These are phyloP conservation scores for bread wheat (Triticum aestivum) DNA, from an alignment of 176 grass and related monocot species.

Conservation along the genomic window DNA sequence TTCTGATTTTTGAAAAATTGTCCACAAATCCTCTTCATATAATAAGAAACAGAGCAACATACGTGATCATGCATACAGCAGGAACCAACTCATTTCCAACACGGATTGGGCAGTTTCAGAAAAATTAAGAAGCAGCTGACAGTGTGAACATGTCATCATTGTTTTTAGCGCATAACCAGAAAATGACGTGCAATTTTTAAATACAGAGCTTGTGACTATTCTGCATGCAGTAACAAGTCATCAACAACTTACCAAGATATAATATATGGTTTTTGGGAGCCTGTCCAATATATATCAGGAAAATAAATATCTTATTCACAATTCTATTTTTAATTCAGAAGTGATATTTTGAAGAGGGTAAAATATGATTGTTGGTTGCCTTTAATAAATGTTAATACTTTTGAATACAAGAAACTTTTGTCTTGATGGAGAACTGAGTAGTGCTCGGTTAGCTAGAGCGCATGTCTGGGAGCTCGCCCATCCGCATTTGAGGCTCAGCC, in stretches of 20 bases:
- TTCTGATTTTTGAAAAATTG: background rate
- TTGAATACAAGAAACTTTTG: background rate
- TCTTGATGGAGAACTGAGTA: background rate
- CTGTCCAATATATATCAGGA: conserved; percentile 12
- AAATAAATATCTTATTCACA: conserved; percentile 4
- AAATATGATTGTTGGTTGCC: background rate
- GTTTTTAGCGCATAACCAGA: background rate
- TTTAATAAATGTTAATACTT: background rate
- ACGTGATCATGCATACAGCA: background rate
- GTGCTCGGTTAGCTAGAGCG: background rate
- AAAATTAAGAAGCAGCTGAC: background rate
- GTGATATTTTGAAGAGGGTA: background rate
- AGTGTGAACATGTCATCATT: background rate
- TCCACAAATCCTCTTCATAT: conserved; percentile 1
- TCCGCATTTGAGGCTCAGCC: background rate
- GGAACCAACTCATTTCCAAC: background rate
- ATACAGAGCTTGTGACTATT: background rate
- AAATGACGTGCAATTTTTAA: background rate
- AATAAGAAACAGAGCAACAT: background rate
- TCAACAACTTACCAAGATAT: background rate
- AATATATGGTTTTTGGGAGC: background rate
- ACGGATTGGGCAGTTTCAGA: conserved; percentile 8
- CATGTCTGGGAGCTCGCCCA: background rate
- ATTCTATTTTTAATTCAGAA: background rate
- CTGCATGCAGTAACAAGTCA: background rate